These are phyloP conservation scores for Amylocystis lapponica DNA, from an alignment of 768 basidiomycete genomes.

Conservation along the genomic window DNA sequence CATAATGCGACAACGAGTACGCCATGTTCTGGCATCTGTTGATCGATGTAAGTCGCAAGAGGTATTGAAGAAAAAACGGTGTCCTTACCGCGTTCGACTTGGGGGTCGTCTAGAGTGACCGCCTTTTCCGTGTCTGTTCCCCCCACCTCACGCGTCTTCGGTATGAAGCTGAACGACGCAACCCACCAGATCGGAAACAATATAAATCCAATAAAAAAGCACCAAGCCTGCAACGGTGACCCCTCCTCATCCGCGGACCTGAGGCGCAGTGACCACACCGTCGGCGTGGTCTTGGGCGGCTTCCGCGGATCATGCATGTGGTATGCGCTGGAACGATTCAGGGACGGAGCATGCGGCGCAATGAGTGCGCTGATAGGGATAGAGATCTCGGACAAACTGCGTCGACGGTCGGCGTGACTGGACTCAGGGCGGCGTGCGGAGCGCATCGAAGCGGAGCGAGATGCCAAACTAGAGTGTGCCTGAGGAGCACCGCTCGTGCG, in stretches of 20 bases:
- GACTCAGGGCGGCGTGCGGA: slow-evolving; percentile 5
- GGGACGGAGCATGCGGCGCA: slow-evolving; percentile 72
- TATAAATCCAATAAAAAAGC: slow-evolving; percentile 70
- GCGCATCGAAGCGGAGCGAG: slow-evolving; percentile 2
- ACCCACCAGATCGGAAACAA: slow-evolving; percentile 61
- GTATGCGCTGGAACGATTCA: slow-evolving; percentile 52
- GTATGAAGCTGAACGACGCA: slow-evolving; percentile 51
- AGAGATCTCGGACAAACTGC: slow-evolving; percentile 59
- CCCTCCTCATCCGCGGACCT: slow-evolving; percentile 46
- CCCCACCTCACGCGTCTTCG: slow-evolving; percentile 57
- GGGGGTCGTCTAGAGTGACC: slow-evolving; percentile 72
- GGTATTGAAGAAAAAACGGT: neutral
- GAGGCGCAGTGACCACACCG: slow-evolving; percentile 57
- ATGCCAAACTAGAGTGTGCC: slow-evolving; percentile 7
- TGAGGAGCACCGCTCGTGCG: slow-evolving; percentile 2
- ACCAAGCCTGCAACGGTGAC: slow-evolving; percentile 64
- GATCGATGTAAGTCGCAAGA: slow-evolving; percentile 4
- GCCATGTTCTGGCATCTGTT: slow-evolving; percentile 69
- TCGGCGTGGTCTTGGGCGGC: slow-evolving; percentile 51
- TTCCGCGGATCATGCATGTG: slow-evolving; percentile 80
- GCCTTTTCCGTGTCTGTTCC: slow-evolving; percentile 55
- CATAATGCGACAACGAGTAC: slow-evolving; percentile 72
- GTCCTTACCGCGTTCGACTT: slow-evolving; percentile 71
- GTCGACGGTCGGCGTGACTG: slow-evolving; percentile 30
- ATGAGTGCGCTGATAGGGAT: slow-evolving; percentile 76